A percentile compares a stretch with the other conserved stretches of the same genome.
Conservation (phyloP, 2,329 filamentous ascomycete genomes). For the Botryosphaeria dothidea region DNA sequence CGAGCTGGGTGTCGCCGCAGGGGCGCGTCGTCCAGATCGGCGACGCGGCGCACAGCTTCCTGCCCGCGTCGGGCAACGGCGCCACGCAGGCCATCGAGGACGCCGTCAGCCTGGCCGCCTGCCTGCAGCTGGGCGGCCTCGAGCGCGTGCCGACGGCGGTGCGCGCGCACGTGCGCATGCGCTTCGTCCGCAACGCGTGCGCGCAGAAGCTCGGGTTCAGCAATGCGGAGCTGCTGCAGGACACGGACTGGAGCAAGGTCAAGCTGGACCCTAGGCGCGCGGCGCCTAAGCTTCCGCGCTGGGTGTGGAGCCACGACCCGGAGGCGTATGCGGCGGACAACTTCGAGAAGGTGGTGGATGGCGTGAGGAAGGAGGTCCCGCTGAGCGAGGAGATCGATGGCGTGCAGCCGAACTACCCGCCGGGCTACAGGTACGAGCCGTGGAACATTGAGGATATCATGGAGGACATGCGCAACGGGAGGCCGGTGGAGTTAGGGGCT, state of each 20-base stretch:
- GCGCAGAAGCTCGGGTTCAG: slow-evolving; percentile 52
- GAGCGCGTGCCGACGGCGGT: slow-evolving; percentile 38
- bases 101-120: slow-evolving; percentile 47
- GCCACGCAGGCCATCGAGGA: slow-evolving; percentile 52
- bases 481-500: slow-evolving; percentile 33
- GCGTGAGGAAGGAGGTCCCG: slow-evolving; percentile 34
- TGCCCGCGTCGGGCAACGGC: slow-evolving; percentile 48
- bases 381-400: slow-evolving; percentile 27
- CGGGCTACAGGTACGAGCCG: slow-evolving; percentile 41
- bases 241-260: slow-evolving; percentile 52
- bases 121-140: slow-evolving; percentile 45
- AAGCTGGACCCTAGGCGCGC: slow-evolving; percentile 46
- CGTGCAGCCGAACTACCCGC: slow-evolving; percentile 48
- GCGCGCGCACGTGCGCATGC: slow-evolving; percentile 43
- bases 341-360: slow-evolving; percentile 43
- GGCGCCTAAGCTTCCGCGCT: slow-evolving; percentile 47
- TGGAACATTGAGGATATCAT: slow-evolving; percentile 47
- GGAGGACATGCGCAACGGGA: slow-evolving; percentile 39
- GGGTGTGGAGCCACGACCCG: slow-evolving; percentile 49
- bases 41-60: slow-evolving; percentile 48
- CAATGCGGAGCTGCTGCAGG: slow-evolving; percentile 49
- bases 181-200: slow-evolving; percentile 50
- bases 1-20: slow-evolving; percentile 45
- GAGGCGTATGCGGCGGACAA: slow-evolving; percentile 48
- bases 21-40: slow-evolving; percentile 48